These are phyloP conservation scores for Paxillus ammoniavirescens DNA, from an alignment of 768 basidiomycete species.

Conservation along the genomic window DNA sequence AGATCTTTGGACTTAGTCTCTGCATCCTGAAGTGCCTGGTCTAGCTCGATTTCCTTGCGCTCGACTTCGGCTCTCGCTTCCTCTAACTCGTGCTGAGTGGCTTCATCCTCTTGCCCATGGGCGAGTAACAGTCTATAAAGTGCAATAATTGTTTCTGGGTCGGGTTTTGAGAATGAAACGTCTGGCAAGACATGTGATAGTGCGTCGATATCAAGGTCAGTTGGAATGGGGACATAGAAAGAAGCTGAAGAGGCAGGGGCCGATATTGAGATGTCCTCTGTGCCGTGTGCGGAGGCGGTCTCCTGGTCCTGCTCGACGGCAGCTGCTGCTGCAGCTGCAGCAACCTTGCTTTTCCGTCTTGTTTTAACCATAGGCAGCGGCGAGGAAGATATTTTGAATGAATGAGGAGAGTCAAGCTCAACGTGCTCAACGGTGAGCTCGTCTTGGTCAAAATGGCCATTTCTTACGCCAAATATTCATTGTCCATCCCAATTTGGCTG, in stretches of 20 bases:
- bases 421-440: slow-evolving; percentile 37
- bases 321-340: slow-evolving; percentile 38
- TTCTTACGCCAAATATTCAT: background rate
- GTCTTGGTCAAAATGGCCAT: slow-evolving; percentile 2
- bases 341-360: slow-evolving; percentile 60
- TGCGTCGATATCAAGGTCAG: slow-evolving; percentile 63
- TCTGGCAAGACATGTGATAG: slow-evolving; percentile 64
- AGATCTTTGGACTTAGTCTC: slow-evolving; percentile 60
- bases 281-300: slow-evolving; percentile 30
- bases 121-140: slow-evolving; percentile 63
- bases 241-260: slow-evolving; percentile 21
- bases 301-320: slow-evolving; percentile 32
- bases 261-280: slow-evolving; percentile 34
- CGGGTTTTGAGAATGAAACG: slow-evolving; percentile 51
- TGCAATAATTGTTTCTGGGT: slow-evolving; percentile 56
- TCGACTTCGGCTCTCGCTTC: slow-evolving; percentile 65
- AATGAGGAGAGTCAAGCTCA: slow-evolving; percentile 26
- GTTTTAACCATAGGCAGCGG: slow-evolving; percentile 43
- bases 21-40: slow-evolving; percentile 79
- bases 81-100: slow-evolving; percentile 62
- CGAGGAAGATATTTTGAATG: slow-evolving; percentile 25
- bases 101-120: slow-evolving; percentile 56
- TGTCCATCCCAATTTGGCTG: slow-evolving; percentile 2
- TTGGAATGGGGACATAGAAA: slow-evolving; percentile 50
- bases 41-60: slow-evolving; percentile 78